These are phyloP conservation scores for Dendrobium nobile DNA, from an alignment of 106 monocot species.

Conservation along the genomic window DNA sequence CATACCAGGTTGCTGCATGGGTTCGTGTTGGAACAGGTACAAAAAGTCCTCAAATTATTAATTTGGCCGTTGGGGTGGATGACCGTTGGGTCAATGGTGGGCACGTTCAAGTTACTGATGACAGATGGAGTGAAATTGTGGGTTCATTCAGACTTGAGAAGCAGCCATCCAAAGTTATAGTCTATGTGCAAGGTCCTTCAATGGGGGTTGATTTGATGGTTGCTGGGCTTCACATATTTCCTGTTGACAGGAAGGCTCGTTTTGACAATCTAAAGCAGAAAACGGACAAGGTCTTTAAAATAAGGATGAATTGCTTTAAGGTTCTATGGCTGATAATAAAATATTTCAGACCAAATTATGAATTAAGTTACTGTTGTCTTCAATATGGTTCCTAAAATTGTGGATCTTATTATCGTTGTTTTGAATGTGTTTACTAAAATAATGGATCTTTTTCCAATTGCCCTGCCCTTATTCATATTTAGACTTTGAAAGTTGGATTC, in stretches of 20 bases:
- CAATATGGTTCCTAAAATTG: no score
- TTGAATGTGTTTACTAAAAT: no score
- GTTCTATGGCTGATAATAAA: no score
- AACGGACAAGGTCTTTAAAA: conserved; percentile 66
- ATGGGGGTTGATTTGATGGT: conserved; percentile 66
- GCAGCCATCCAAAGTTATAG: conserved; percentile 55
- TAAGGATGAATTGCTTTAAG: not conserved
- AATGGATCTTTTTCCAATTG: no score
- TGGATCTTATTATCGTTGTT: no score
- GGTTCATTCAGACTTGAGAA: conserved; percentile 91
- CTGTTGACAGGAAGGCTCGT: conserved; percentile 65
- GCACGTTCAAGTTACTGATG: conserved; percentile 36
- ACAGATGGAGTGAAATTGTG: conserved; percentile 65
- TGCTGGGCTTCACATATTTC: conserved; percentile 63
- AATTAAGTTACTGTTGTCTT: no score
- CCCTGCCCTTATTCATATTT: no score
- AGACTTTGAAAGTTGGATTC: not conserved
- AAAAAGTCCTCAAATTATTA: conserved; percentile 31
- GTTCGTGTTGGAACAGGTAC: conserved; percentile 37
- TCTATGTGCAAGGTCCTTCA: conserved; percentile 81
- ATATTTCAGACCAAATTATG: no score
- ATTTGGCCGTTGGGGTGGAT: conserved; percentile 45
- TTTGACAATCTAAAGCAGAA: conserved; percentile 66
- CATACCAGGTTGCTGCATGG: conserved; percentile 52
- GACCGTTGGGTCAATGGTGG: conserved; percentile 48